Evolutionary conservation across 345 rosid species (phyloP).

Genomic region (Cardamine occulta): DNA sequence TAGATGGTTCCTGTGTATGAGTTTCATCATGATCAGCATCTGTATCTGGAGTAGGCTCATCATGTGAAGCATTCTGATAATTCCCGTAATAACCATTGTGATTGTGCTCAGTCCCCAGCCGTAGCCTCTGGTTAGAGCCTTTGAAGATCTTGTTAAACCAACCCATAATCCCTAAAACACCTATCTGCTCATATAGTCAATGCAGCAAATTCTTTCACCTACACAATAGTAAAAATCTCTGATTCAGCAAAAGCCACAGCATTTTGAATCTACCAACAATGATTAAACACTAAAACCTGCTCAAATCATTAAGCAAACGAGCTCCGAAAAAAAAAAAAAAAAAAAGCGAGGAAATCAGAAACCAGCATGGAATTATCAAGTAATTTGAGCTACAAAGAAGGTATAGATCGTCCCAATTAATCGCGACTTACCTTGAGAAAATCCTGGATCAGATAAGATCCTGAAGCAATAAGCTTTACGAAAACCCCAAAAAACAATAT

Average conservation of each 20-base stretch:
- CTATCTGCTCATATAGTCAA: slow-evolving; percentile 60
- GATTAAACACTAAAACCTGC: slow-evolving; percentile 27
- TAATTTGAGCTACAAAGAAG: slow-evolving; percentile 2
- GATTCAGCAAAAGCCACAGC: slow-evolving; percentile 16
- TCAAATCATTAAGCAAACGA: slow-evolving; percentile 1
- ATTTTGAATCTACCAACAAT: slow-evolving; percentile 7
- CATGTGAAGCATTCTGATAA: slow-evolving; percentile 41
- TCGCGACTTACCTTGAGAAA: slow-evolving; percentile 48
- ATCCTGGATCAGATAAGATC: slow-evolving; percentile 66
- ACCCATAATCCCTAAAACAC: slow-evolving; percentile 56
- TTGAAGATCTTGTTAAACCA: slow-evolving; percentile 89
- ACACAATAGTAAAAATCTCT: slow-evolving; percentile 35
- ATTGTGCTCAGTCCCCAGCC: slow-evolving; percentile 55
- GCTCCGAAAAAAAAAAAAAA: neutral
- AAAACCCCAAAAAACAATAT: slow-evolving; percentile 9
- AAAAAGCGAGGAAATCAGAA: slow-evolving; percentile 19
- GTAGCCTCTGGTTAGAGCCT: slow-evolving; percentile 65
- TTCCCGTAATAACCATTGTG: slow-evolving; percentile 53
- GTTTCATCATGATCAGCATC: slow-evolving; percentile 41
- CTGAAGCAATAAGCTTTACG: slow-evolving; percentile 45
- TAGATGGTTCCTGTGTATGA: slow-evolving; percentile 57
- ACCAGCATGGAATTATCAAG: neutral
- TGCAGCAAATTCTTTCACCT: slow-evolving; percentile 45
- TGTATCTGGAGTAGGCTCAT: slow-evolving; percentile 40
- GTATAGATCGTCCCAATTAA: slow-evolving; percentile 20